Conservation (phyloP, 2,329 filamentous ascomycete species). For the Cordyceps tenuipes region DNA sequence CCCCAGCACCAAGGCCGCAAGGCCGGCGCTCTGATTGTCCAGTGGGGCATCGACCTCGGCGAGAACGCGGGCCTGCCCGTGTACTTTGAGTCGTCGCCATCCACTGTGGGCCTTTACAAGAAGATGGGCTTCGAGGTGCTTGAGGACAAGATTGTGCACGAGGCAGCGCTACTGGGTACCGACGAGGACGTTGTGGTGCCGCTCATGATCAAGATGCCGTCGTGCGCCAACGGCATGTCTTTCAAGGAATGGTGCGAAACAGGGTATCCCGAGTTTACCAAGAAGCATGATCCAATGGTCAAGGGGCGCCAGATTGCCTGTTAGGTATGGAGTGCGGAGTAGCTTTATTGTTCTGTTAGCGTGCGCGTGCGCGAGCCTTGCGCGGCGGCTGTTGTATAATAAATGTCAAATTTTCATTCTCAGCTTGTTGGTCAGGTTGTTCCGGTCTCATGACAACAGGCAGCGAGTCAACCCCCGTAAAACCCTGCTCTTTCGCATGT, state of each 20-base stretch:
- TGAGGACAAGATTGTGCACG: conserved; percentile 31
- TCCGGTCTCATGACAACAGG: neutral
- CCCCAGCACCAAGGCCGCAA: conserved; percentile 35
- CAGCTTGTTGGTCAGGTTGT: neutral
- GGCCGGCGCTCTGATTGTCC: conserved; percentile 32
- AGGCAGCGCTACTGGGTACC: conserved; percentile 25
- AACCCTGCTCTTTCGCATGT: neutral
- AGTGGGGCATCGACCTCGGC: conserved; percentile 31
- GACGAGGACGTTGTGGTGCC: conserved; percentile 30
- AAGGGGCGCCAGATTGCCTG: neutral
- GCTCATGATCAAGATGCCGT: conserved; percentile 34
- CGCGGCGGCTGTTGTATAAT: neutral
- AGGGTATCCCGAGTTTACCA: conserved; percentile 15
- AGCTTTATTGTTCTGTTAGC: neutral
- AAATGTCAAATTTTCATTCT: neutral
- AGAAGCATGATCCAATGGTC: neutral
- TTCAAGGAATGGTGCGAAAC: conserved; percentile 27
- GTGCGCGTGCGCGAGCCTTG: neutral
- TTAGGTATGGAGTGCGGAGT: neutral
- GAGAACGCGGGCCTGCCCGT: conserved; percentile 31
- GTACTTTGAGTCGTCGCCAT: conserved; percentile 39
- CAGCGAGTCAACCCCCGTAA: neutral
- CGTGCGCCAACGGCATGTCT: conserved; percentile 22
- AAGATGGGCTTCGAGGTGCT: conserved; percentile 37
- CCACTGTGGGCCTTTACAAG: conserved; percentile 34